phyloP scores from a whole-genome alignment of 108 stramenopile species.

The Cyclotella kingstonii region DNA sequence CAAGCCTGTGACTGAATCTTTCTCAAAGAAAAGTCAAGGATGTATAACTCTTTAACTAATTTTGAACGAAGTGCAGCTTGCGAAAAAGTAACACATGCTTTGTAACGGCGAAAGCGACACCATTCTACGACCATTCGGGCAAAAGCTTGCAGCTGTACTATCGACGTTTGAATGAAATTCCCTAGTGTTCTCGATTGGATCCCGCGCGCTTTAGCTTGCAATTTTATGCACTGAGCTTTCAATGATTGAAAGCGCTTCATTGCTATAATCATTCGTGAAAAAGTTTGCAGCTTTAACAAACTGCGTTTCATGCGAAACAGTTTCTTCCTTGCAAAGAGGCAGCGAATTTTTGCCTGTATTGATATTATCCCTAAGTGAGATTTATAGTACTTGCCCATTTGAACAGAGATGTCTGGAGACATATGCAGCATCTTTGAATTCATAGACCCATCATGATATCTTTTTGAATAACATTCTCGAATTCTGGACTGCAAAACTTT shows the following conservation, averaged over 20 bases:
- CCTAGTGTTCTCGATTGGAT: neutral
- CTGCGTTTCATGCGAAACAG: neutral
- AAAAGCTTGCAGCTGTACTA: neutral
- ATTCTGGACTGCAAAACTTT: neutral
- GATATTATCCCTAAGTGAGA: slow-evolving; percentile 1
- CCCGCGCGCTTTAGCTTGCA: neutral
- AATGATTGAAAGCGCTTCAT: slow-evolving; percentile 11
- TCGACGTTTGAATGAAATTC: neutral
- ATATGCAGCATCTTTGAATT: too few relatives aligned
- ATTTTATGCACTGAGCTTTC: neutral
- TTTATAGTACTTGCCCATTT: slow-evolving; percentile 6
- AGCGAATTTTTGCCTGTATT: neutral
- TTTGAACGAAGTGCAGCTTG: slow-evolving; percentile 7
- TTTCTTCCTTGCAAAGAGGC: neutral
- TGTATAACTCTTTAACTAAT: too few relatives aligned
- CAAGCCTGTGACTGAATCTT: neutral
- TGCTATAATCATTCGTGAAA: slow-evolving; percentile 52
- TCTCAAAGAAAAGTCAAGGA: too few relatives aligned
- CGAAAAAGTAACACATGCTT: neutral
- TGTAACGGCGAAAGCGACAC: neutral
- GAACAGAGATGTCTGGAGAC: too few relatives aligned
- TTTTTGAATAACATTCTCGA: too few relatives aligned
- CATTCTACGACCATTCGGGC: neutral
- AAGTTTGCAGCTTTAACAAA: slow-evolving; percentile 40
- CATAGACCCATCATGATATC: too few relatives aligned